These are phyloP conservation scores for Zoysia japonica DNA, from an alignment of 176 grass and related monocot species.

Conservation along the genomic window DNA sequence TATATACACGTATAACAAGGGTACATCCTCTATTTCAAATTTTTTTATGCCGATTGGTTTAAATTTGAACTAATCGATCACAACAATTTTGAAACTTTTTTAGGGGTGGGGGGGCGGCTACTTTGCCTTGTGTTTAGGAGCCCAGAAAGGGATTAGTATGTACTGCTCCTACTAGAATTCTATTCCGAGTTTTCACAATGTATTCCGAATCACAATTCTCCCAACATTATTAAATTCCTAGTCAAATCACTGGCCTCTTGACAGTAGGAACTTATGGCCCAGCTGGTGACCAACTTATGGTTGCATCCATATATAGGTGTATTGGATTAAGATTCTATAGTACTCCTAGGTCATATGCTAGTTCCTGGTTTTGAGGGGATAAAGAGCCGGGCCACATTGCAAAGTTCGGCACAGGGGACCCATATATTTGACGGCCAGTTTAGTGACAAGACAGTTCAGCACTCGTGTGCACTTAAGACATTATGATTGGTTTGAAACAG, in stretches of 20 bases:
- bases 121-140: too few relatives aligned
- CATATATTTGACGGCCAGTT: conserved; percentile 23
- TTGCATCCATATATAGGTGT: neutral
- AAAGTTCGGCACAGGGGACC: conserved; percentile 5
- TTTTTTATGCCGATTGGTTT: too few relatives aligned
- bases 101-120: too few relatives aligned
- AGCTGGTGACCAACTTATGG: conserved; percentile 9
- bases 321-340: conserved; percentile 28
- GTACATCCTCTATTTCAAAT: too few relatives aligned
- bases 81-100: too few relatives aligned
- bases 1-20: too few relatives aligned
- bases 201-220: conserved; percentile 2
- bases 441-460: conserved; percentile 12
- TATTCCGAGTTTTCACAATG: neutral
- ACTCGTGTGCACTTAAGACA: conserved; percentile 39
- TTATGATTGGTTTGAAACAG: conserved; percentile 19
- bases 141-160: too few relatives aligned
- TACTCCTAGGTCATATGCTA: conserved; percentile 10
- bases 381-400: neutral
- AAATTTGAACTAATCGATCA: too few relatives aligned
- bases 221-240: neutral
- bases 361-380: conserved; percentile 42
- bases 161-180: too few relatives aligned
- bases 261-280: neutral
- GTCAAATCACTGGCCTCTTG: neutral